Evolutionary conservation across 352 stramenopile species (phyloP), one percentile per base, ranked within the genome.

Genomic region (Phytopythium chamaehyphon): DNA sequence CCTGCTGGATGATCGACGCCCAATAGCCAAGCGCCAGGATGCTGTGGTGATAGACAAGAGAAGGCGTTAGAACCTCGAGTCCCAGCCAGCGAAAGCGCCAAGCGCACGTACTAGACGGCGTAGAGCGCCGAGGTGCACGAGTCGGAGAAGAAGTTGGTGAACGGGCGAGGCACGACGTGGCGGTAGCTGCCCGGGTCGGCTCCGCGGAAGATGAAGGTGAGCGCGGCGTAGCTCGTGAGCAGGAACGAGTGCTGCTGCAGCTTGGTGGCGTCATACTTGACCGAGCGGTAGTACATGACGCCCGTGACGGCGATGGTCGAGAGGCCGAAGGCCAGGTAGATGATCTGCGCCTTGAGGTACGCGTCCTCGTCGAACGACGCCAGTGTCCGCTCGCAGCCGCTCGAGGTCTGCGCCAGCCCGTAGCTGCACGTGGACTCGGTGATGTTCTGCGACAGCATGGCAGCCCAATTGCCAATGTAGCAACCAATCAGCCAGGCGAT

Each of bases 111-210:
- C 61, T 69, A 71, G 45, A 54, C 53, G 1, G 64, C 60, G 43
- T 71, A 70, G 15, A 73, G 51, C 3, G 60, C 49, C 24, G 61
- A 63, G 1, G 64, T 73, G 57, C 64, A 73, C 6, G 64, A 54
- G 39, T 73, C 61, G 19, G 52, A 62, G 18, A 73, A 40, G 31
- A 70, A 55, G n/a, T 49, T 56, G 40, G 12, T 39, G 37, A 68
- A 48, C 7, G 57, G 53, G 2, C 44, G 61, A 22, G 64, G 64
- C 37, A 73, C 55, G 33, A 67, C 44, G 35, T 67, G 56, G 14
- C 23, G 36, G 43, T 73, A 73, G 43, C 64, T 60, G 0, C 40
- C 43, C 14, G 61, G 64, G 48, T 73, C 64, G 1, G 62, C 24
- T 26, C 57, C 54, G 12, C 64, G 61, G 18, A 69, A 22, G 19